Percentiles rank a stretch among this genome's conserved stretches.
phyloP scores from a whole-genome alignment of 345 rosid species.

The Salix dunnii region DNA sequence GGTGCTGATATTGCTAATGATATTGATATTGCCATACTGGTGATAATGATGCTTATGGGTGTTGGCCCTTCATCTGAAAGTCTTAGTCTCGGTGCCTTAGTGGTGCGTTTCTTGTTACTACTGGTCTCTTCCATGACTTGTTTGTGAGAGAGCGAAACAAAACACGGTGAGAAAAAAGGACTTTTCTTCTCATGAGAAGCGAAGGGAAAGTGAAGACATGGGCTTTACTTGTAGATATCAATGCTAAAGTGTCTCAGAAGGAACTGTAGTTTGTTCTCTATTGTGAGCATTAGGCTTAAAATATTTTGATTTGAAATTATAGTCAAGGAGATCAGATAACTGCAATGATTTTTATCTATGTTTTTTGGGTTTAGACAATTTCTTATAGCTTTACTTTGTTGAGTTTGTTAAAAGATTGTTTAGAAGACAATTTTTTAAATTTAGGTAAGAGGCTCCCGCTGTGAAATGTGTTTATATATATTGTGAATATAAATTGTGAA shows the following conservation, averaged over 20 bases:
- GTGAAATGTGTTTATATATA: too few relatives aligned
- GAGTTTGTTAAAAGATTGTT: too few relatives aligned
- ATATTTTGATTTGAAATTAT: too few relatives aligned
- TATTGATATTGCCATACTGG: slow-evolving; percentile 31
- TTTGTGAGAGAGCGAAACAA: slow-evolving; percentile 10
- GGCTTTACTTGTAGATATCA: slow-evolving; percentile 20
- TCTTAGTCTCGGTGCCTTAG: slow-evolving; percentile 24
- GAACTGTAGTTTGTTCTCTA: slow-evolving; percentile 21
- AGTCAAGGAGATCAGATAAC: too few relatives aligned
- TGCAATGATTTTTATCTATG: too few relatives aligned
- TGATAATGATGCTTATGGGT: slow-evolving; percentile 38
- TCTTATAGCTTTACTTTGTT: too few relatives aligned
- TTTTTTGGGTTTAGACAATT: too few relatives aligned
- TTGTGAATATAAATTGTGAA: too few relatives aligned
- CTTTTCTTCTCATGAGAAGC: slow-evolving; percentile 14
- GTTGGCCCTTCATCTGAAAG: slow-evolving; percentile 41
- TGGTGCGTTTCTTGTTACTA: slow-evolving; percentile 40
- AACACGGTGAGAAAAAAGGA: background rate
- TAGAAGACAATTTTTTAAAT: too few relatives aligned
- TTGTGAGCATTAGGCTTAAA: too few relatives aligned
- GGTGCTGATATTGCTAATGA: slow-evolving; percentile 25
- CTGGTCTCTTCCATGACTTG: slow-evolving; percentile 60
- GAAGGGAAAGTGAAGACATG: slow-evolving; percentile 16
- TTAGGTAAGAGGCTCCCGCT: too few relatives aligned
- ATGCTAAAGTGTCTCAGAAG: slow-evolving; percentile 16